Conservation (phyloP, 305 asterid species). For the Andrographis paniculata region DNA sequence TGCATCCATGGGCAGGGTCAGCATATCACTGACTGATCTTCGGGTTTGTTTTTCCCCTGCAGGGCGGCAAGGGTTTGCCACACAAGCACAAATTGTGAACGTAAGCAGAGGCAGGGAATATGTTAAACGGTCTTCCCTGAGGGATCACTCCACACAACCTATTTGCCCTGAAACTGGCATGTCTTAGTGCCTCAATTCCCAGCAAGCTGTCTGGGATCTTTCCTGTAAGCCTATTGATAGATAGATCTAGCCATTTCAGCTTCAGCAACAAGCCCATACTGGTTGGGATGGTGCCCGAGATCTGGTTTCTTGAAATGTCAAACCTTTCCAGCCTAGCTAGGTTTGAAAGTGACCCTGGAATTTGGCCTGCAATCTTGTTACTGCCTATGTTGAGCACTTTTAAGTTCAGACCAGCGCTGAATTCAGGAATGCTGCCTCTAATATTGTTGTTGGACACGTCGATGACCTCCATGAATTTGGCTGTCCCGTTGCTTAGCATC, state of each 20-base stretch:
- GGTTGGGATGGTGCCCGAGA: slow-evolving; percentile 70
- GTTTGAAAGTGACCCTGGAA: slow-evolving; percentile 63
- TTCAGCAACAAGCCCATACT: slow-evolving; percentile 50
- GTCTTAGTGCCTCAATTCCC: slow-evolving; percentile 42
- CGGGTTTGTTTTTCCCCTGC: slow-evolving; percentile 35
- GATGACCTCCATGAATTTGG: slow-evolving; percentile 53
- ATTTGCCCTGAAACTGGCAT: slow-evolving; percentile 76
- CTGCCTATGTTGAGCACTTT: slow-evolving; percentile 55
- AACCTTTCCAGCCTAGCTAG: slow-evolving; percentile 46
- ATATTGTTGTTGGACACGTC: slow-evolving; percentile 66
- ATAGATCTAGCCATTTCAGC: slow-evolving; percentile 76
- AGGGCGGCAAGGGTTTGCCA: slow-evolving; percentile 73
- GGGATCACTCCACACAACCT: slow-evolving; percentile 84
- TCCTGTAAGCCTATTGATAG: slow-evolving; percentile 54
- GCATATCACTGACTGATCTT: slow-evolving; percentile 59
- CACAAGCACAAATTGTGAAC: slow-evolving; percentile 80
- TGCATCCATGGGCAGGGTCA: slow-evolving; percentile 39
- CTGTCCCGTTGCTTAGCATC: slow-evolving; percentile 36
- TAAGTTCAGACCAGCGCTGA: slow-evolving; percentile 30
- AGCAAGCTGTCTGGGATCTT: slow-evolving; percentile 62
- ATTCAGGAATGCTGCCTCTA: slow-evolving; percentile 60
- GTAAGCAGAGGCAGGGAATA: slow-evolving; percentile 64
- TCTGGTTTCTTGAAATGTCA: slow-evolving; percentile 63
- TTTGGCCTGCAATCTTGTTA: slow-evolving; percentile 65
- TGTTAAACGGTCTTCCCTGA: slow-evolving; percentile 60